Conservation (phyloP, 495 filamentous ascomycete species). For the Aspergillus carlsbadensis region DNA sequence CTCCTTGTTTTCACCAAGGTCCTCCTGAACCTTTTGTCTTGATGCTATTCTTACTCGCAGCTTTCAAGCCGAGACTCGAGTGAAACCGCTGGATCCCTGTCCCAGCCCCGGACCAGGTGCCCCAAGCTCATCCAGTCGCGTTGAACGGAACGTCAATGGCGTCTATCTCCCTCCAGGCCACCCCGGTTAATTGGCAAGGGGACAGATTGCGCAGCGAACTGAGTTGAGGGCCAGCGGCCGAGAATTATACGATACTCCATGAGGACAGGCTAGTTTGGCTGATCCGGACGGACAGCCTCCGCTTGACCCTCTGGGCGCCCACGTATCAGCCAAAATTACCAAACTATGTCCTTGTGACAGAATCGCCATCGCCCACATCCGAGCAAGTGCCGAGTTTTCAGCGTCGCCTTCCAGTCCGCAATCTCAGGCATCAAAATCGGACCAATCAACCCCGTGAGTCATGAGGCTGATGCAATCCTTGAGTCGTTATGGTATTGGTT, state of each 20-base stretch:
- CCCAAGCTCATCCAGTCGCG: background rate
- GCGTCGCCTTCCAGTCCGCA: slow-evolving; percentile 6
- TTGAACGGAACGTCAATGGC: slow-evolving; percentile 1
- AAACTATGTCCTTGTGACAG: background rate
- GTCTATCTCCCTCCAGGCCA: background rate
- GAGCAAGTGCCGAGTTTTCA: slow-evolving; percentile 6
- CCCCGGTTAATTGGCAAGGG: slow-evolving; percentile 8
- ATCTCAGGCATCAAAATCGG: background rate
- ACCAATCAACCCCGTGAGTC: slow-evolving; percentile 11
- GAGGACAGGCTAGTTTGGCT: background rate
- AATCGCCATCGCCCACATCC: background rate
- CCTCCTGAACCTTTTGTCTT: background rate
- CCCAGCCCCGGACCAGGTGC: slow-evolving; percentile 12
- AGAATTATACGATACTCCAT: slow-evolving; percentile 13
- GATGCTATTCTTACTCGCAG: background rate
- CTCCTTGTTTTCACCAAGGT: slow-evolving; percentile 8
- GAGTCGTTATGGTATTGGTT: background rate
- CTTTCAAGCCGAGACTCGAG: background rate
- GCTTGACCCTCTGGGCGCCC: background rate
- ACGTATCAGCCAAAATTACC: background rate
- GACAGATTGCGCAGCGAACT: background rate
- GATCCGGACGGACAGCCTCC: background rate
- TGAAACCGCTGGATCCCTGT: slow-evolving; percentile 19
- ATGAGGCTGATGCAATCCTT: slow-evolving; percentile 16
- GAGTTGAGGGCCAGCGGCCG: slow-evolving; percentile 1